Evolutionary conservation across 2,329 filamentous ascomycete genomes (phyloP).

Genomic region (Metarhizium humberi): DNA sequence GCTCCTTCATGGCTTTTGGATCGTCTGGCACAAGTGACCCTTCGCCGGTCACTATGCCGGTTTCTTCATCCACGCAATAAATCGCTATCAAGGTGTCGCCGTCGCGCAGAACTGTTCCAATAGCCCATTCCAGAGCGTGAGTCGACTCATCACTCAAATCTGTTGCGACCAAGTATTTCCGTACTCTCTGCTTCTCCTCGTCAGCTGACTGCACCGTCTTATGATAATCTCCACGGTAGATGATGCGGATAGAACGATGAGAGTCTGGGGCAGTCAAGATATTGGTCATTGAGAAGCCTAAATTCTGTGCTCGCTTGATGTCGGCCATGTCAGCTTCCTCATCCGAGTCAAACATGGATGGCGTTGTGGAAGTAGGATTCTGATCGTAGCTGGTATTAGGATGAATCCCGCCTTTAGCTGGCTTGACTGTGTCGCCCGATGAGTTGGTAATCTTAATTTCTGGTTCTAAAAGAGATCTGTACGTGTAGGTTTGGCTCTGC

Average conservation of each 20-base stretch:
- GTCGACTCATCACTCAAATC: conserved; percentile 91
- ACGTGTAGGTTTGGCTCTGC: conserved; percentile 38
- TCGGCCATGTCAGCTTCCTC: conserved; percentile 77
- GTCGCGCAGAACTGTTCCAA: conserved; percentile 87
- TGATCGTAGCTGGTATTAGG: conserved; percentile 79
- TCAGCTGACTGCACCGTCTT: conserved; percentile 69
- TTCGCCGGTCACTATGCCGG: conserved; percentile 40
- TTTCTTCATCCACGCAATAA: conserved; percentile 88
- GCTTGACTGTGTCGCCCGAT: conserved; percentile 49
- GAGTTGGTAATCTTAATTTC: conserved; percentile 56
- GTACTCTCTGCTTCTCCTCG: conserved; percentile 65
- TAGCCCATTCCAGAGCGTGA: conserved; percentile 94
- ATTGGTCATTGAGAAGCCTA: conserved; percentile 71
- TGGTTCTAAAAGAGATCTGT: conserved; percentile 58
- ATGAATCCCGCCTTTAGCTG: conserved; percentile 54
- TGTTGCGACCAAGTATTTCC: conserved; percentile 92
- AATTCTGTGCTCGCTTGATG: conserved; percentile 77
- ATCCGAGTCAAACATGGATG: conserved; percentile 66
- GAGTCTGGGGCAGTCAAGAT: conserved; percentile 67
- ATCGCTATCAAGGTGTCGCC: conserved; percentile 91
- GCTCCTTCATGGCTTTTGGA: conserved; percentile 64
- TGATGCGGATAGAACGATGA: conserved; percentile 77
- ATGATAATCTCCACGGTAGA: conserved; percentile 79
- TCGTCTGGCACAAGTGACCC: conserved; percentile 60
- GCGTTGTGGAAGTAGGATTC: conserved; percentile 43